Percentiles rank a stretch among this genome's conserved stretches.
Conservation (phyloP, 2,329 filamentous ascomycete species). For the Paraconiothyrium brasiliense region DNA sequence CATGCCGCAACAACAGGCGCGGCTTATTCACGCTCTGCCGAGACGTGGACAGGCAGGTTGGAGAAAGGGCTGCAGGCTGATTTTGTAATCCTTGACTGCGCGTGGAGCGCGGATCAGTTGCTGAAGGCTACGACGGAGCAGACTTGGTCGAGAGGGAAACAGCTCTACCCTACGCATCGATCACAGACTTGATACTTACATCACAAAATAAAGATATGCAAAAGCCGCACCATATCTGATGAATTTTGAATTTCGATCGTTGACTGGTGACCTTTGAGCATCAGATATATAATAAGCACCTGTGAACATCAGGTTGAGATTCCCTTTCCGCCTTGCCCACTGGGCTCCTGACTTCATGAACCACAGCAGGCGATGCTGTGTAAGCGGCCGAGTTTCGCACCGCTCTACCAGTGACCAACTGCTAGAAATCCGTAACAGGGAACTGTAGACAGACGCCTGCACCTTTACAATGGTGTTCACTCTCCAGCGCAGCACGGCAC, state of each 20-base stretch:
- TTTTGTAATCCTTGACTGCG: conserved; percentile 65
- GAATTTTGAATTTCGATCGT: neutral
- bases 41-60: conserved; percentile 63
- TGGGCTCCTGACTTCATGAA: neutral
- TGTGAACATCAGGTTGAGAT: neutral
- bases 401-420: neutral
- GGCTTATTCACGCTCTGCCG: conserved; percentile 68
- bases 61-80: conserved; percentile 65
- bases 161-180: conserved; percentile 26
- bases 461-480: neutral
- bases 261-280: neutral
- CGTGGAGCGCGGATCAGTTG: conserved; percentile 59
- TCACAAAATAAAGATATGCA: neutral
- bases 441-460: neutral
- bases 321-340: neutral
- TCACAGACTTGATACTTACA: neutral
- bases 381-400: neutral
- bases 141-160: conserved; percentile 64
- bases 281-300: neutral
- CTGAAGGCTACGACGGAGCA: conserved; percentile 58
- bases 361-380: neutral
- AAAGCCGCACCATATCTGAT: neutral
- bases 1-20: conserved; percentile 64
- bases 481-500: neutral
- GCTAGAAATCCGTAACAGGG: neutral